These are phyloP conservation scores for Panaeolus papilionaceus DNA, from an alignment of 768 basidiomycete species.

Conservation along the genomic window DNA sequence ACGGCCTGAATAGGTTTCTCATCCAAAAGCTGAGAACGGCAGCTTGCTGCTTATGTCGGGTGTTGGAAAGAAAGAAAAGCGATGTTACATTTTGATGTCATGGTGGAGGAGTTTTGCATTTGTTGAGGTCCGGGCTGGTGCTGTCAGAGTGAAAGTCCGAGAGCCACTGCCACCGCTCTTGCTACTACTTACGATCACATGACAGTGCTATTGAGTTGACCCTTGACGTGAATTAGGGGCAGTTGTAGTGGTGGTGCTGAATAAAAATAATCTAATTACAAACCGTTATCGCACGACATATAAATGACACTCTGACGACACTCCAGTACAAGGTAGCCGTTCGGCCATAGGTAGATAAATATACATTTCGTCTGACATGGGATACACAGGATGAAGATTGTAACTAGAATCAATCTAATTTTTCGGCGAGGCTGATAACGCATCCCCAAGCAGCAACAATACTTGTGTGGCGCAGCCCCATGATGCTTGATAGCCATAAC, in stretches of 20 bases:
- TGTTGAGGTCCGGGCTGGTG: slow-evolving; percentile 4
- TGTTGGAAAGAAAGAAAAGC: neutral
- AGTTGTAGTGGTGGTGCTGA: neutral
- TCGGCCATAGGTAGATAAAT: neutral
- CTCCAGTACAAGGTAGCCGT: neutral
- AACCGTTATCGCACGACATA: neutral
- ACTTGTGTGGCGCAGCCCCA: slow-evolving; percentile 69
- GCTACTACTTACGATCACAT: neutral
- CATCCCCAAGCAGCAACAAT: slow-evolving; percentile 29
- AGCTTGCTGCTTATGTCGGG: neutral
- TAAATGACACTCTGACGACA: neutral
- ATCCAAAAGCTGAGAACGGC: neutral
- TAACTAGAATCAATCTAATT: neutral
- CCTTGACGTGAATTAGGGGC: neutral
- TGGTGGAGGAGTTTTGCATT: slow-evolving; percentile 5
- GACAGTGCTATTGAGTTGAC: neutral
- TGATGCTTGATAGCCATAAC: slow-evolving; percentile 69
- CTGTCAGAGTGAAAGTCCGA: neutral
- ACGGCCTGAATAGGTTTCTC: neutral
- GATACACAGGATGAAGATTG: neutral
- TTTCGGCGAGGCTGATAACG: slow-evolving; percentile 12
- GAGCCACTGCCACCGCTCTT: neutral
- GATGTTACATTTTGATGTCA: slow-evolving; percentile 5
- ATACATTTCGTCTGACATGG: neutral
- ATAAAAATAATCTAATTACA: neutral